phyloP scores from a whole-genome alignment of 306 rosid genomes.

The Medicago truncatula region DNA sequence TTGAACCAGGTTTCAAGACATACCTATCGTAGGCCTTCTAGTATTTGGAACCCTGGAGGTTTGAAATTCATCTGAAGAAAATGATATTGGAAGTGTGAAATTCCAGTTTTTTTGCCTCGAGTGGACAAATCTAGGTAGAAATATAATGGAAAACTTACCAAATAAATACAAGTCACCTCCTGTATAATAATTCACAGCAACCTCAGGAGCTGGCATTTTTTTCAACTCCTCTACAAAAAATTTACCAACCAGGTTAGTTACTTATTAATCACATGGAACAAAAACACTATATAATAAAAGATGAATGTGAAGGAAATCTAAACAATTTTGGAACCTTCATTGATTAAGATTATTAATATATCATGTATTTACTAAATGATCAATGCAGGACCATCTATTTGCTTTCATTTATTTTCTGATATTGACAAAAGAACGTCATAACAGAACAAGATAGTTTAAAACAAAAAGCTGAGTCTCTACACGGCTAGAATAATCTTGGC shows the following conservation, averaged over 20 bases:
- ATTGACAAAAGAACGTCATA: constrained; percentile 7
- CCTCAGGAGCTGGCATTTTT: constrained; percentile 81
- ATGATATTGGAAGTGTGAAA: constrained; percentile 40
- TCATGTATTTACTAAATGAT: not conserved
- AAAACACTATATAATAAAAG: constrained; percentile 20
- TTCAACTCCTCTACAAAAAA: constrained; percentile 70
- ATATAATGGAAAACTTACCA: constrained; percentile 61
- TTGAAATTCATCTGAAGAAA: constrained; percentile 91
- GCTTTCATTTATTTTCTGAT: constrained; percentile 4
- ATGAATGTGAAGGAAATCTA: constrained; percentile 17
- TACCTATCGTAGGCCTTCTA: constrained; percentile 93
- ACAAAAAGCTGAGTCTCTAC: not conserved
- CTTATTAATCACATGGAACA: constrained; percentile 15
- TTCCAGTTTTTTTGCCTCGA: constrained; percentile 16
- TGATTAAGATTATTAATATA: constrained; percentile 9
- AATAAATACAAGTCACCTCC: constrained; percentile 87
- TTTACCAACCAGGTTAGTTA: constrained; percentile 43
- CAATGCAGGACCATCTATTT: constrained; percentile 28
- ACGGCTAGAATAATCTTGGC: constrained; percentile 30
- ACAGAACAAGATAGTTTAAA: constrained; percentile 7
- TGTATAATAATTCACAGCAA: constrained; percentile 94
- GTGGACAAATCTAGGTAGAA: constrained; percentile 18
- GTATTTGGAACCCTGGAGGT: constrained; percentile 85
- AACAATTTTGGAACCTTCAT: constrained; percentile 17
- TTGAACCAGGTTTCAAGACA: constrained; percentile 35